Conservation (phyloP, 768 basidiomycete genomes). For the Trametes gibbosa region DNA sequence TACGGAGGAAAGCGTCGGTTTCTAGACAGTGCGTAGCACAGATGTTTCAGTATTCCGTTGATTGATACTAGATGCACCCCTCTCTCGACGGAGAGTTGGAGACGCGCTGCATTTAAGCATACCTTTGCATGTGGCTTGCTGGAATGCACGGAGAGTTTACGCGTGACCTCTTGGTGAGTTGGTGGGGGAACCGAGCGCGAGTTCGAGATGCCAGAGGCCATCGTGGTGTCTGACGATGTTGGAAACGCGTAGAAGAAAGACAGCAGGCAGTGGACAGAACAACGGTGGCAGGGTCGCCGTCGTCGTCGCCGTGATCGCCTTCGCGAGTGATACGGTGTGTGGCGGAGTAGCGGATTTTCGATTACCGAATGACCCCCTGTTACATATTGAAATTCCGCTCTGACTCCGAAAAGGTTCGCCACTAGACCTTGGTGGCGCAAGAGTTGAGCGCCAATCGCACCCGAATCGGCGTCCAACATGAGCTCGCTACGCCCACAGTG, state of each 20-base stretch:
- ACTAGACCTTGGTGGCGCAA: background rate
- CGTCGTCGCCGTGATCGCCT: slow-evolving; percentile 18
- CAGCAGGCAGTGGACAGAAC: slow-evolving; percentile 1
- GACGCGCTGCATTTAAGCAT: slow-evolving; percentile 15
- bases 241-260: slow-evolving; percentile 6
- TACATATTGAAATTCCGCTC: background rate
- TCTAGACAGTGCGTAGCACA: slow-evolving; percentile 23
- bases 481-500: background rate
- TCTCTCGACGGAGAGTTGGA: background rate
- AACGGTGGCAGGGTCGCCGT: slow-evolving; percentile 6
- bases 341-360: slow-evolving; percentile 6
- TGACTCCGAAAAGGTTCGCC: background rate
- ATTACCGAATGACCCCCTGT: background rate
- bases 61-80: background rate
- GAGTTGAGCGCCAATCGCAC: background rate
- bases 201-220: slow-evolving; percentile 16
- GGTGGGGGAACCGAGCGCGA: slow-evolving; percentile 54
- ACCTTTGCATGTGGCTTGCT: slow-evolving; percentile 42
- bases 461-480: background rate
- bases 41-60: slow-evolving; percentile 3
- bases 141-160: slow-evolving; percentile 80
- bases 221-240: background rate
- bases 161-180: slow-evolving; percentile 80
- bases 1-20: slow-evolving; percentile 29
- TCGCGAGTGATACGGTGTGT: slow-evolving; percentile 2